These are phyloP conservation scores for Cyclostephanos tholiformis DNA, from an alignment of 108 stramenopile genomes.

Conservation along the genomic window DNA sequence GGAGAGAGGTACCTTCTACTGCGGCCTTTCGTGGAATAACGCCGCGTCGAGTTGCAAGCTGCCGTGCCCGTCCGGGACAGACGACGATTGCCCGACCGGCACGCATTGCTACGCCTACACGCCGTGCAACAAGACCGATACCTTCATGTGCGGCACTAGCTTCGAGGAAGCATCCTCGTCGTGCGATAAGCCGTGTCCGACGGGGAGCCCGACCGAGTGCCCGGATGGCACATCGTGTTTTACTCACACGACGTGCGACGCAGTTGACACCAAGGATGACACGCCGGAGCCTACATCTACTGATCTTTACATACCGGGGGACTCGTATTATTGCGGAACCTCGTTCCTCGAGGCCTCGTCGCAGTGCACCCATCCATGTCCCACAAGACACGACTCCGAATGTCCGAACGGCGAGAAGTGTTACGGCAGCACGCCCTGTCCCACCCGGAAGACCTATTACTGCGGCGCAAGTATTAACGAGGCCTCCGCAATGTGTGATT, in stretches of 20 bases:
- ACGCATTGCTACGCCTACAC: conserved; percentile 55
- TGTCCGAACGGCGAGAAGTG: conserved; percentile 47
- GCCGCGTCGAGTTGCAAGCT: conserved; percentile 45
- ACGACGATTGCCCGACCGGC: conserved; percentile 38
- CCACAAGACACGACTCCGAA: conserved; percentile 38
- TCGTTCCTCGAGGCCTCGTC: conserved; percentile 47
- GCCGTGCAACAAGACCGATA: conserved; percentile 49
- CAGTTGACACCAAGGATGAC: neutral
- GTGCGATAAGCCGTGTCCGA: conserved; percentile 74
- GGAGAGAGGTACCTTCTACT: conserved; percentile 48
- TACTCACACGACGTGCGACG: conserved; percentile 81
- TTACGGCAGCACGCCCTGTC: conserved; percentile 51
- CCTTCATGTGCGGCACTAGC: conserved; percentile 68
- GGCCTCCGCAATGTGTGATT: conserved; percentile 42
- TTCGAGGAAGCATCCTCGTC: conserved; percentile 77
- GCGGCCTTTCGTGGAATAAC: conserved; percentile 53
- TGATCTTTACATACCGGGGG: conserved; percentile 44
- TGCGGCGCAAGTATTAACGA: conserved; percentile 49
- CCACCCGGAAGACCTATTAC: conserved; percentile 46
- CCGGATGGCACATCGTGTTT: conserved; percentile 71
- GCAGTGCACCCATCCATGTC: conserved; percentile 47
- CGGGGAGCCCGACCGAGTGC: conserved; percentile 68
- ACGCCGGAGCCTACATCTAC: conserved; percentile 22
- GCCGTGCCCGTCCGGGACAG: conserved; percentile 47
- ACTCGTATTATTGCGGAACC: conserved; percentile 49